Percentiles rank a stretch among this genome's conserved stretches.
Conservation (phyloP, 2,329 filamentous ascomycete species). For the Pestalotiopsis sp. region DNA sequence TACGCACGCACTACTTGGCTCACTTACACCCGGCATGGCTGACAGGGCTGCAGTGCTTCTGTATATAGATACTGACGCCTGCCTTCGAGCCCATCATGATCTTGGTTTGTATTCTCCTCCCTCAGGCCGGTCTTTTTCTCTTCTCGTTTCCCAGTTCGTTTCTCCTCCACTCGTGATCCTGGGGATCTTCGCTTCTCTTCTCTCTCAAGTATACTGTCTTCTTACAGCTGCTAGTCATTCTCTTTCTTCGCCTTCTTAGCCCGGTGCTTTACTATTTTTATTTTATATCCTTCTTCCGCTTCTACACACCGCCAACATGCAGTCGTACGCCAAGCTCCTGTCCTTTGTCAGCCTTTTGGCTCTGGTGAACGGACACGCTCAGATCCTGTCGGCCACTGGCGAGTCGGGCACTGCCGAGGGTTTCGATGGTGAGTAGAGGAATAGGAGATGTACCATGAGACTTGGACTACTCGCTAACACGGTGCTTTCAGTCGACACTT, state of each 20-base stretch:
- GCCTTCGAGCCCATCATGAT: constrained; percentile 7
- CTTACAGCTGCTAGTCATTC: constrained; percentile 13
- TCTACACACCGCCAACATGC: constrained; percentile 35
- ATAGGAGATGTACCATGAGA: neutral
- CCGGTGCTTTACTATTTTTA: constrained; percentile 29
- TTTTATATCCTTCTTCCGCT: constrained; percentile 1
- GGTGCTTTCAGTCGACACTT: constrained; percentile 47
- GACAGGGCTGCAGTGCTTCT: neutral
- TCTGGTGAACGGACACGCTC: constrained; percentile 44
- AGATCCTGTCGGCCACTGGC: constrained; percentile 50
- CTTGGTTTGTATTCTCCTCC: constrained; percentile 1
- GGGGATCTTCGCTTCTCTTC: constrained; percentile 24
- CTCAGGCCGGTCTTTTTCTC: constrained; percentile 25
- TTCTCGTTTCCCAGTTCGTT: constrained; percentile 18
- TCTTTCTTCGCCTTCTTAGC: constrained; percentile 12
- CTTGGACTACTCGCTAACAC: neutral
- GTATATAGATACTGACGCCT: constrained; percentile 16
- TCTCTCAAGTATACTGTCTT: constrained; percentile 2
- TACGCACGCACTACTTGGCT: neutral
- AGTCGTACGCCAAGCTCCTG: constrained; percentile 35
- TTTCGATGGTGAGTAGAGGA: constrained; percentile 43
- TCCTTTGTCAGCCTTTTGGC: constrained; percentile 37
- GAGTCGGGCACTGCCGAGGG: constrained; percentile 46
- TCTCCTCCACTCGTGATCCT: constrained; percentile 27
- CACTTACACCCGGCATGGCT: too few relatives aligned